Evolutionary conservation across 495 filamentous ascomycete genomes (phyloP).

Genomic region (Chaetomium cochliodes): DNA sequence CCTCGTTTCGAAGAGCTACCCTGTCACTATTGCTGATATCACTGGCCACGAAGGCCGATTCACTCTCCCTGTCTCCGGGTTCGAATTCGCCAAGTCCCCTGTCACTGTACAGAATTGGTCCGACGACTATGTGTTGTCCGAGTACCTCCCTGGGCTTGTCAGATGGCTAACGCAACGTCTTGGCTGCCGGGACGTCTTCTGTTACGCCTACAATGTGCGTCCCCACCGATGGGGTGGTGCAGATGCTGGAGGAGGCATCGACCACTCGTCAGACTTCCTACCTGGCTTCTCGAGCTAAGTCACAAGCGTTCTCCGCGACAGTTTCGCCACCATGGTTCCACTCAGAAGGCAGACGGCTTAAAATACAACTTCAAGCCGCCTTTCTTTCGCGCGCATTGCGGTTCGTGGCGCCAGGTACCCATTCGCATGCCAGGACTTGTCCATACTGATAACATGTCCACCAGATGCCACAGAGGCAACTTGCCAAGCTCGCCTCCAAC

Average conservation of each 20-base stretch:
- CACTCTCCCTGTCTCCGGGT: constrained; percentile 11
- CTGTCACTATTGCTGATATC: constrained; percentile 7
- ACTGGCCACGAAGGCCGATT: constrained; percentile 8
- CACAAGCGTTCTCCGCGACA: neutral
- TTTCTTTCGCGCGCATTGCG: constrained; percentile 18
- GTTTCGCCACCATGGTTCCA: constrained; percentile 11
- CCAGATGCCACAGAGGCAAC: constrained; percentile 20
- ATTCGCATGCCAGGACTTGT: too few relatives aligned
- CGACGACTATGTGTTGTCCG: neutral
- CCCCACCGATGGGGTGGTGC: neutral
- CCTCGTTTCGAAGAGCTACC: constrained; percentile 7
- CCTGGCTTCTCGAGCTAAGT: neutral
- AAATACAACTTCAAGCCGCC: constrained; percentile 15
- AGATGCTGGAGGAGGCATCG: neutral
- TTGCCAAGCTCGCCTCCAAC: constrained; percentile 7
- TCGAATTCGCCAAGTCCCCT: constrained; percentile 15
- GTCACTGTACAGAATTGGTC: constrained; percentile 10
- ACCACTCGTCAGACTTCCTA: neutral
- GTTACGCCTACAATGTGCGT: constrained; percentile 21
- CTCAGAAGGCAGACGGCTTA: neutral
- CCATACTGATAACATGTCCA: neutral
- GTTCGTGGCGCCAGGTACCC: neutral
- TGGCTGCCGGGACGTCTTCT: constrained; percentile 13
- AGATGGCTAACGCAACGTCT: constrained; percentile 15
- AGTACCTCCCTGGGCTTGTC: constrained; percentile 11